phyloP scores from a whole-genome alignment of 2,329 filamentous ascomycete species.

The Penicillium sp. region DNA sequence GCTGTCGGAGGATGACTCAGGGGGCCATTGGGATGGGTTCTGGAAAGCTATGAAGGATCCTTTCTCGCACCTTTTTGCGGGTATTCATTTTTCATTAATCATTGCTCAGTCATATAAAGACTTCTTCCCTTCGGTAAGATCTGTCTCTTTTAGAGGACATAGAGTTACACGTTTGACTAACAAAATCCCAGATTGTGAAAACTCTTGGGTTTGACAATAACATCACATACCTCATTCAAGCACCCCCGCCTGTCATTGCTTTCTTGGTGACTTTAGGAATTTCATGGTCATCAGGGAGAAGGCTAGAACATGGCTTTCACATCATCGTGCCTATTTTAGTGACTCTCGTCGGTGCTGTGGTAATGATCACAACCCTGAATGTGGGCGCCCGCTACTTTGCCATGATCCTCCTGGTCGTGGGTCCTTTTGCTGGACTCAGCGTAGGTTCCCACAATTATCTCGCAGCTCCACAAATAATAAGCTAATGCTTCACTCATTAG shows the following conservation, averaged over 20 bases:
- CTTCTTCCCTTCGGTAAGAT: neutral
- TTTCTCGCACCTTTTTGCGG: neutral
- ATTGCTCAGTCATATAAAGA: slow-evolving; percentile 1
- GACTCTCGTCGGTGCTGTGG: neutral
- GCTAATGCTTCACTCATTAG: neutral
- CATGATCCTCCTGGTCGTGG: neutral
- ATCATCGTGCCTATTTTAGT: neutral
- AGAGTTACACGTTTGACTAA: neutral
- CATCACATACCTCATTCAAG: slow-evolving; percentile 1
- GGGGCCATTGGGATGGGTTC: neutral
- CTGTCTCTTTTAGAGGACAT: neutral
- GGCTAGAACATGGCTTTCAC: neutral
- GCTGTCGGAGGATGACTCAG: neutral
- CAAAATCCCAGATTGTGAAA: neutral
- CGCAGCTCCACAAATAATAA: neutral
- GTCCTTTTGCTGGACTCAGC: neutral
- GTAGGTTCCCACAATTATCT: neutral
- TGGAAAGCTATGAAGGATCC: neutral
- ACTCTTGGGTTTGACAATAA: neutral
- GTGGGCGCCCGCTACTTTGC: neutral
- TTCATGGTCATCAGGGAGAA: neutral
- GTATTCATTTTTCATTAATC: neutral
- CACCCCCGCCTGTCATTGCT: neutral
- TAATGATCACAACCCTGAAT: neutral
- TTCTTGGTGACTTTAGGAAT: neutral